These are phyloP conservation scores for Komagataella populi DNA, from an alignment of 805 yeast species.

Conservation along the genomic window DNA sequence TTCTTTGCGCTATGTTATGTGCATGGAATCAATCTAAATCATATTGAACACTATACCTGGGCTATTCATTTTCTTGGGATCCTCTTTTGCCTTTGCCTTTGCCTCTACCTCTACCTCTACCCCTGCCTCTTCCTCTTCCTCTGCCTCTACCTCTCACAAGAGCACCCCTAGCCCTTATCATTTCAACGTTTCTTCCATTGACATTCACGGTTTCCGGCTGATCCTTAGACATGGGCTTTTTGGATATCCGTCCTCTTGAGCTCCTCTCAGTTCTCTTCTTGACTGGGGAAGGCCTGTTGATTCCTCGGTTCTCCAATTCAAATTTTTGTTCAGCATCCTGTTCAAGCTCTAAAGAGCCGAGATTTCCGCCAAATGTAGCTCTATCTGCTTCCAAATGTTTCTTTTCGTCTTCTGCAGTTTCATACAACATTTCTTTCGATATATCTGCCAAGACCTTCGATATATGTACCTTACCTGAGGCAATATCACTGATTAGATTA, in stretches of 20 bases:
- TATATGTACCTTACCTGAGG: conserved; percentile 7
- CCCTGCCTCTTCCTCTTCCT: background rate
- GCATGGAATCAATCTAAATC: background rate
- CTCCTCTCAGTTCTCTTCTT: background rate
- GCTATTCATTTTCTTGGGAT: background rate
- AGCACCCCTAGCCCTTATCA: background rate
- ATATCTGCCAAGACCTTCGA: conserved; percentile 4
- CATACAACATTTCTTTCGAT: conserved; percentile 4
- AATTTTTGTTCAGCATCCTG: background rate
- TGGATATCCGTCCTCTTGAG: background rate
- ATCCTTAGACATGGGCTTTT: background rate
- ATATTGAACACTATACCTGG: background rate
- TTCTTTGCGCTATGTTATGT: background rate
- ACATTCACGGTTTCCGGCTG: background rate
- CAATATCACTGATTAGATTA: conserved; percentile 8
- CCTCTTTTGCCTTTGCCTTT: background rate
- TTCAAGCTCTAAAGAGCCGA: background rate
- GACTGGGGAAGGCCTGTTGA: background rate
- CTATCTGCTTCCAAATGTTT: background rate
- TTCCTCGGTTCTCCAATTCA: background rate
- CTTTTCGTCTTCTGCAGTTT: background rate
- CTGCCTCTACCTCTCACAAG: background rate
- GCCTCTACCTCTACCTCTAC: background rate
- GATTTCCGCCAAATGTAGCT: background rate
- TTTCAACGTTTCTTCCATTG: background rate